A percentile compares a stretch with the other conserved stretches of the same genome.
Conservation (phyloP, 140 eudicot genomes). For the Flaveria floridana region DNA sequence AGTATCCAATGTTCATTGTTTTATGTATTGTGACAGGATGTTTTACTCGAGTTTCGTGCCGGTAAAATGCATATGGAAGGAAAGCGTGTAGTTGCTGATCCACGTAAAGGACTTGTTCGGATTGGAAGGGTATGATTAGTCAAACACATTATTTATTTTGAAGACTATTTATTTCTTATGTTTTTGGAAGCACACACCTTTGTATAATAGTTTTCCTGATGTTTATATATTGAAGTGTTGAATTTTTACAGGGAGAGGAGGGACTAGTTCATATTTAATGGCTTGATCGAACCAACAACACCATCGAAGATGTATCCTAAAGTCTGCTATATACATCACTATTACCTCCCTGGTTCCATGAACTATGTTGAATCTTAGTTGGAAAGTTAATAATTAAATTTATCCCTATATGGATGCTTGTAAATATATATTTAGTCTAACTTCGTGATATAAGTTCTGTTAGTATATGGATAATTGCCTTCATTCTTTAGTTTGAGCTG, state of each 20-base stretch:
- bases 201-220: slow-evolving; percentile 2
- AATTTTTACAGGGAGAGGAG: slow-evolving; percentile 74
- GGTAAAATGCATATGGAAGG: slow-evolving; percentile 97
- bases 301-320: slow-evolving; percentile 86
- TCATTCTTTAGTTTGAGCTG: no score
- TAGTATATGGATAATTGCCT: background rate
- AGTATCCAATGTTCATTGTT: background rate
- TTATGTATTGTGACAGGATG: slow-evolving; percentile 47
- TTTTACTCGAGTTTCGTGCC: slow-evolving; percentile 83
- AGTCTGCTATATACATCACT: background rate
- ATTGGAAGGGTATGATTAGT: slow-evolving; percentile 72
- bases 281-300: slow-evolving; percentile 71
- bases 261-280: slow-evolving; percentile 91
- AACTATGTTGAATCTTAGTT: background rate
- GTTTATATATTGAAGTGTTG: slow-evolving; percentile 13
- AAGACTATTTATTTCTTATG: background rate
- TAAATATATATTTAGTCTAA: background rate
- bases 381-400: background rate
- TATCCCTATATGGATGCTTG: background rate
- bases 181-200: slow-evolving; percentile 14
- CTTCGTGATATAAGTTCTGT: background rate
- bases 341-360: background rate
- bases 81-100: slow-evolving; percentile 75
- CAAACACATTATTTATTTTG: background rate
- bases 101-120: slow-evolving; percentile 91